Evolutionary conservation across 345 rosid genomes (phyloP).

Genomic region (Salix exigua): DNA sequence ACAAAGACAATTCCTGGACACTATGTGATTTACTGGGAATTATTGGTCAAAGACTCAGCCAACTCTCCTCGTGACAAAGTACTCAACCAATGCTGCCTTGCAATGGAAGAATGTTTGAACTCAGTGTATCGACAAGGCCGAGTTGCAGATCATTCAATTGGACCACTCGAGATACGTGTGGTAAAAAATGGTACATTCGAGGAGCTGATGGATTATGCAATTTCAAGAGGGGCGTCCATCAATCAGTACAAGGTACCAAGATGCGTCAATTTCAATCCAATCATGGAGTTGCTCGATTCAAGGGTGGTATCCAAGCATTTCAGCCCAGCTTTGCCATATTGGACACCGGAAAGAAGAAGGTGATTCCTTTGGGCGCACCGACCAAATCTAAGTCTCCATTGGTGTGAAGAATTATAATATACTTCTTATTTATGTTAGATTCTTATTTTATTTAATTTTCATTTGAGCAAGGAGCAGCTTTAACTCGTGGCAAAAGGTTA

Average conservation of each 20-base stretch:
- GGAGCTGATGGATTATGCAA: slow-evolving; percentile 45
- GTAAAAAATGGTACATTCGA: slow-evolving; percentile 42
- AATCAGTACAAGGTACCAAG: slow-evolving; percentile 46
- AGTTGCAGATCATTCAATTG: slow-evolving; percentile 36
- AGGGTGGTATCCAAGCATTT: slow-evolving; percentile 33
- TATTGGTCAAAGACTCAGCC: slow-evolving; percentile 23
- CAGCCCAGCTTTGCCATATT: slow-evolving; percentile 33
- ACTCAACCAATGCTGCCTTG: slow-evolving; percentile 28
- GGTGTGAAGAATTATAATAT: not conserved
- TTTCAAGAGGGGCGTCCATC: slow-evolving; percentile 43
- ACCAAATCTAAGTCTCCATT: slow-evolving; percentile 3
- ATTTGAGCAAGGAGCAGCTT: slow-evolving; percentile 3
- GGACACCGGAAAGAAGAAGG: slow-evolving; percentile 32
- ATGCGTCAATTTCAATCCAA: slow-evolving; percentile 41
- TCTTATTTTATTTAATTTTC: not conserved
- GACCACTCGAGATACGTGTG: slow-evolving; percentile 40
- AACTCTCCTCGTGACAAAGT: slow-evolving; percentile 24
- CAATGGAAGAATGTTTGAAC: slow-evolving; percentile 39
- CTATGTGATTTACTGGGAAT: slow-evolving; percentile 45
- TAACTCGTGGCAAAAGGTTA: slow-evolving; percentile 2
- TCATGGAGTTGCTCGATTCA: slow-evolving; percentile 40
- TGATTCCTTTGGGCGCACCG: not conserved
- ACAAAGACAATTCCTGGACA: slow-evolving; percentile 40
- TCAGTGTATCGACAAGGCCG: slow-evolving; percentile 45
- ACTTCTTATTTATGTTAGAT: not conserved